Conservation (phyloP, 1,284 basidiomycete species). For the Cryptococcus depauperatus region DNA sequence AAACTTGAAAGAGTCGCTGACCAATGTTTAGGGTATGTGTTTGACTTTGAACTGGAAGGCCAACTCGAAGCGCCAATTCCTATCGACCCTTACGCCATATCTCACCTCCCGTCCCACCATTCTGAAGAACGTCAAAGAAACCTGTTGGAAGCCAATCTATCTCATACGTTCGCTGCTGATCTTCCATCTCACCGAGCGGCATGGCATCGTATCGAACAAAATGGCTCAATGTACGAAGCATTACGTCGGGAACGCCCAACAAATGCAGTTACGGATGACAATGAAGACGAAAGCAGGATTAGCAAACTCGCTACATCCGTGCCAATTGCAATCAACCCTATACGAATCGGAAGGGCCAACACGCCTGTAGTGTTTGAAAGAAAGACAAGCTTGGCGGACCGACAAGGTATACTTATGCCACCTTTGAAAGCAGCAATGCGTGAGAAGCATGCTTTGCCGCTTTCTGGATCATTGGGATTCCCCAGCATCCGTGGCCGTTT, state of each 20-base stretch:
- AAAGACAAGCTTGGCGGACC: conserved; percentile 40
- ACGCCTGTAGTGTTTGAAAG: conserved; percentile 22
- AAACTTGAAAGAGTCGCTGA: too few relatives aligned
- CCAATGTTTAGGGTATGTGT: conserved; percentile 33
- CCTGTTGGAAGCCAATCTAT: conserved; percentile 39
- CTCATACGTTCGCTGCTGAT: conserved; percentile 40
- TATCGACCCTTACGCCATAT: background rate
- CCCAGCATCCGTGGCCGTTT: conserved; percentile 5
- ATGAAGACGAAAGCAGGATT: conserved; percentile 12
- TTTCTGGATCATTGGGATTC: conserved; percentile 12
- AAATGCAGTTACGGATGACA: conserved; percentile 16
- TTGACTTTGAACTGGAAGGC: conserved; percentile 43
- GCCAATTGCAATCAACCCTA: conserved; percentile 34
- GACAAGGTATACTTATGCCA: conserved; percentile 35
- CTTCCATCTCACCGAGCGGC: conserved; percentile 42
- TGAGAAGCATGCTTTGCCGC: conserved; percentile 15
- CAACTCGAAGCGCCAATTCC: background rate
- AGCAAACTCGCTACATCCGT: conserved; percentile 35
- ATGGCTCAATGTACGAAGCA: conserved; percentile 21
- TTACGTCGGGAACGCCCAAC: conserved; percentile 7
- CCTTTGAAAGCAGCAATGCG: conserved; percentile 37
- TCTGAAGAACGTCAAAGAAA: conserved; percentile 19
- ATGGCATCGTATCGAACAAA: conserved; percentile 29
- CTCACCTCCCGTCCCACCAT: conserved; percentile 1
- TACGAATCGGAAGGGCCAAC: background rate